Base-by-base conservation (phyloP, 169 alveolate genomes). In the Amoebophrya sp. region DNA sequence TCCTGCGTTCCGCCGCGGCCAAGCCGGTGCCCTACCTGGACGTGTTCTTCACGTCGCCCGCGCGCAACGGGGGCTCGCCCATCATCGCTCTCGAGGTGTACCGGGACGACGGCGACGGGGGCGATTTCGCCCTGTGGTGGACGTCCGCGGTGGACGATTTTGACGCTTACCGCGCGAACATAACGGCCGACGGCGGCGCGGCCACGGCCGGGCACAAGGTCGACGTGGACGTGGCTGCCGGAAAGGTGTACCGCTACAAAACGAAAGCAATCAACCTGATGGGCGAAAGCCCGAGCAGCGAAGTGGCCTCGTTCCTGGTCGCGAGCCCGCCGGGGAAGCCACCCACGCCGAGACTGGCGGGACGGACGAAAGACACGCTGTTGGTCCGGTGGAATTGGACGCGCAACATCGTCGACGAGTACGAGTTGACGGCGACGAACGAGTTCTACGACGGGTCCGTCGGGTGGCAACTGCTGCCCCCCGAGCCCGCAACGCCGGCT, bases 281-380 rank as follows among this genome's bases (percentile, higher is more conserved):
- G 41, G 90, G 90, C 42, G 90, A 88, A 39, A n/a, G 45, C 40
- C 90, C 70, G 26, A 34, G 78, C 34, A n/a, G 45, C 16, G 40
- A 34, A 0, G 90, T 88, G 0, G 90, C 90, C 23, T n/a, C 69
- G 2, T 42, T 88, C 70, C 29, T 88, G 70, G 90, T 58, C 45
- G 90, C 90, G 29, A 40, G 70, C n/a, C 90, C 90, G 29, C 90
- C 90, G 20, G 38, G 41, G n/a, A 23, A 88, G 69, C 90, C 70
- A 0, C 70, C 69, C 26, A 5, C 41, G 20, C 70, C 50, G 26
- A 38, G 41, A 41, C 39, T 42, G 90, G 90, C 41, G 41, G 45
- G 34, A 13, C 69, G 70, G 7, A 58, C 78, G 10, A 2, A 16
- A 29, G 78, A 58, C 78, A 13, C 78, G 7, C 78, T 58, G 78